Evolutionary conservation across 768 basidiomycete species (phyloP), one percentile per base, ranked within the genome.

Genomic region (Dendrothele bispora): DNA sequence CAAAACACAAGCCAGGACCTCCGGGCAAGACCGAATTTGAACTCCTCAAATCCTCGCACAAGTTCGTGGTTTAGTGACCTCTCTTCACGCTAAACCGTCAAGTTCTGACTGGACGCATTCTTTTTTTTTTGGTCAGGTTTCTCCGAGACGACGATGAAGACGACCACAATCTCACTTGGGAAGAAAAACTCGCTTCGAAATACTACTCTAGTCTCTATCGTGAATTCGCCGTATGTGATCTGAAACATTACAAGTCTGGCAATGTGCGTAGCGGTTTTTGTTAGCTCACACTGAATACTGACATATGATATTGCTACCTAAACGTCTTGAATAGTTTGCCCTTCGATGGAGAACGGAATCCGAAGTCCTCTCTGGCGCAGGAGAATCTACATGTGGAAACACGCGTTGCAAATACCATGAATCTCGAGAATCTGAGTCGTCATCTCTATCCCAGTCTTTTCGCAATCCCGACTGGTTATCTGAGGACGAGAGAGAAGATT

Each of bases 181-280:
- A 95, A 59, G 91, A 95, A 39, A 74, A 83, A 51, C 73, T 98
- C 22, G 95, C 95, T 0, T 73, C 78, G 51, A 95, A 94, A 57
- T 98, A 95, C 70, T 95, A 98, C 58, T 71, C 77, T 11, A 88
- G 70, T 55, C 79, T 98, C 3, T 97, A 92, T 63, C 87, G 91
- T 53, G 95, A 98, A 65, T 98, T 86, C 57, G 91, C 90, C 0
- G 73, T 94, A 18, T 93, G 91, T 61, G 92, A 98, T 67, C 71
- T 98, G 50, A 98, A 98, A 70, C 95, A 98, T 61, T 97, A 91
- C 75, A 97, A 93, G 70, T 84, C 88, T 0, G 90, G 91, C 14
- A 87, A 89, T 51, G 92, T 95, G 52, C 53, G 84, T 63, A 17
- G 20, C 25, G 38, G 22, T 22, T 27, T 18, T 8, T 32, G 35